phyloP scores from a whole-genome alignment of 805 yeast genomes.

The Saturnispora sanitii region DNA sequence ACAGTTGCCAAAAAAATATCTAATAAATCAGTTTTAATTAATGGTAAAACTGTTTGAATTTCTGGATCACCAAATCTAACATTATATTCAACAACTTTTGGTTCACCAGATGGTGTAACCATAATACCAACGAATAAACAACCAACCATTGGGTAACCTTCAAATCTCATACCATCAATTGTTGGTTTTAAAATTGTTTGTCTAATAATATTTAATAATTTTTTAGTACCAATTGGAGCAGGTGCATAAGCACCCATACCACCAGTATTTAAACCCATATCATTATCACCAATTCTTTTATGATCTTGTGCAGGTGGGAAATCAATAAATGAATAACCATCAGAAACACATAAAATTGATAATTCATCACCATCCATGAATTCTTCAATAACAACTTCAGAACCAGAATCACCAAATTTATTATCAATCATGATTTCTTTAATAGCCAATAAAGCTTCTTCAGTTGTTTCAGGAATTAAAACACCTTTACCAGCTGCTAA shows the following conservation, averaged over 20 bases:
- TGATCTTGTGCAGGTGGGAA: slow-evolving; percentile 98
- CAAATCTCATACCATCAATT: slow-evolving; percentile 91
- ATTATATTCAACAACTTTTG: slow-evolving; percentile 92
- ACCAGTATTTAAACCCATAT: slow-evolving; percentile 92
- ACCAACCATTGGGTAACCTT: slow-evolving; percentile 93
- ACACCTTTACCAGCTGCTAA: slow-evolving; percentile 99
- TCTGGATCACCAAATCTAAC: slow-evolving; percentile 99
- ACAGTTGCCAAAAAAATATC: slow-evolving; percentile 89
- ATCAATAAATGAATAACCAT: slow-evolving; percentile 84
- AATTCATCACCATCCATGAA: slow-evolving; percentile 95
- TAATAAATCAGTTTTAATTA: slow-evolving; percentile 85
- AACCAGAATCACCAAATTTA: slow-evolving; percentile 90
- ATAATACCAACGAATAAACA: slow-evolving; percentile 92
- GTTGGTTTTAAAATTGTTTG: slow-evolving; percentile 77
- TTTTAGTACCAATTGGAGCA: slow-evolving; percentile 86
- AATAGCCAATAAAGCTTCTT: slow-evolving; percentile 80
- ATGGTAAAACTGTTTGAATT: slow-evolving; percentile 91
- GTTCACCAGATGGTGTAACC: slow-evolving; percentile 70
- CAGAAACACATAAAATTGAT: slow-evolving; percentile 82
- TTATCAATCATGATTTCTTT: slow-evolving; percentile 82
- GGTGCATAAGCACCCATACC: slow-evolving; percentile 99
- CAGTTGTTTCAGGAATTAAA: slow-evolving; percentile 71
- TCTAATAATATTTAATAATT: slow-evolving; percentile 60
- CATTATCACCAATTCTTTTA: slow-evolving; percentile 90
- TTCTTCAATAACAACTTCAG: slow-evolving; percentile 92